Base-by-base conservation (phyloP, 2,329 filamentous ascomycete genomes). In the Myriangium duriaei region DNA sequence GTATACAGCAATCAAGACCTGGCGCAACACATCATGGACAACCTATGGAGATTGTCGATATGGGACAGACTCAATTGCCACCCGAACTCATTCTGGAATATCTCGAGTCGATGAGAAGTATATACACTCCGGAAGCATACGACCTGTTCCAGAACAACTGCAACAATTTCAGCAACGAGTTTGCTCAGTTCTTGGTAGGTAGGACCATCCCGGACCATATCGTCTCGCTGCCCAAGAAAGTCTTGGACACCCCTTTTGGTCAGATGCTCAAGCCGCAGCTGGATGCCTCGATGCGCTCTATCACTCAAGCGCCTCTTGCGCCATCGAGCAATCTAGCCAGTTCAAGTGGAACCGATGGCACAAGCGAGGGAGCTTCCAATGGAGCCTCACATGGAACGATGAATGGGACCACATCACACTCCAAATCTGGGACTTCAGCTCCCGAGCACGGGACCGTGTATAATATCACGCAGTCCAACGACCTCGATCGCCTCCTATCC, bases 131-230 rank as follows among this genome's bases (percentile, higher is more conserved):
- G 6, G 54, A 59, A 33, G 81, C 83, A 1, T 96, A 96, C 53
- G 85, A 95, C 53, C 64, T 95, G 4, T 94, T 83, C 64, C 50
- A 73, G 17, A 86, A 95, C 60, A 98, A 98, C 56, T 96, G 88
- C 65, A 98, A 96, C 63, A 95, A 95, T 59, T 98, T 96, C 59
- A 84, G 82, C 3, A 88, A 96, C 53, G 86, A 94, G 44, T 79
- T 96, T 47, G 68, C 84, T 45, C 91, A 83, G 58, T 96, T 96
- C 46, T 67, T 96, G 0, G 66, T 95, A 1, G 88, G 91, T 14
- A 81, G 78, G 49, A 82, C 84, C 2, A 96, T 96, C 42, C 91
- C 91, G 0, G 72, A 78, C 1, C 78, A 93, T 50, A 96, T 98
- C 47, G 72, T 75, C 18, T 84, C 79, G 47, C 77, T 96, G 54